Percentiles rank a stretch among this genome's conserved stretches.
phyloP scores from a whole-genome alignment of 768 basidiomycete genomes.

The Rickenella mellea region DNA sequence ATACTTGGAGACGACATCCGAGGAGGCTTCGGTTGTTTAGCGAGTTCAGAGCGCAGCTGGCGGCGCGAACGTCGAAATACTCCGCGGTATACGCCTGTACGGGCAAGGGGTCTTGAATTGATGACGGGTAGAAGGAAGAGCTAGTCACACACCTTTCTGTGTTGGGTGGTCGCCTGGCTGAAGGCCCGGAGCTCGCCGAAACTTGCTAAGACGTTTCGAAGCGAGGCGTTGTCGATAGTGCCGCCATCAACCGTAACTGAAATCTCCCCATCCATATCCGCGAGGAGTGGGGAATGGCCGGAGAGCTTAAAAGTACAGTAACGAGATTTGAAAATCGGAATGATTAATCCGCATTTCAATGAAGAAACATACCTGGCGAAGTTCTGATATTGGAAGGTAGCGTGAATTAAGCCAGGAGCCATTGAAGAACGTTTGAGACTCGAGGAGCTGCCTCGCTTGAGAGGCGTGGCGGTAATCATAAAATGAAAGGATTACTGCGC shows the following conservation, averaged over 20 bases:
- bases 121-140: not conserved
- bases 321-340: conserved; percentile 5
- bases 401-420: too few relatives aligned
- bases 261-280: conserved; percentile 44
- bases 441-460: conserved; percentile 34
- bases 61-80: conserved; percentile 58
- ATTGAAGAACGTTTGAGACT: conserved; percentile 16
- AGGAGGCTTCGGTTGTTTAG: conserved; percentile 41
- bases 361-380: conserved; percentile 29
- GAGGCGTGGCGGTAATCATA: conserved; percentile 49
- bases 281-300: conserved; percentile 42
- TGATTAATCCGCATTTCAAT: conserved; percentile 2
- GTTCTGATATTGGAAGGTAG: too few relatives aligned
- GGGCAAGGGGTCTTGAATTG: not conserved
- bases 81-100: conserved; percentile 45
- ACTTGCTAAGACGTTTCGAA: conserved; percentile 18
- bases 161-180: not conserved
- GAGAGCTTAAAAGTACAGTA: conserved; percentile 30
- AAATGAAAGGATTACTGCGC: conserved; percentile 50
- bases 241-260: conserved; percentile 31
- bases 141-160: not conserved
- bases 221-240: conserved; percentile 10
- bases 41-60: conserved; percentile 37
- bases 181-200: conserved; percentile 24
- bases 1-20: conserved; percentile 25